Evolutionary conservation across 441 rosid genomes (phyloP).

Genomic region (Viola pubescens): DNA sequence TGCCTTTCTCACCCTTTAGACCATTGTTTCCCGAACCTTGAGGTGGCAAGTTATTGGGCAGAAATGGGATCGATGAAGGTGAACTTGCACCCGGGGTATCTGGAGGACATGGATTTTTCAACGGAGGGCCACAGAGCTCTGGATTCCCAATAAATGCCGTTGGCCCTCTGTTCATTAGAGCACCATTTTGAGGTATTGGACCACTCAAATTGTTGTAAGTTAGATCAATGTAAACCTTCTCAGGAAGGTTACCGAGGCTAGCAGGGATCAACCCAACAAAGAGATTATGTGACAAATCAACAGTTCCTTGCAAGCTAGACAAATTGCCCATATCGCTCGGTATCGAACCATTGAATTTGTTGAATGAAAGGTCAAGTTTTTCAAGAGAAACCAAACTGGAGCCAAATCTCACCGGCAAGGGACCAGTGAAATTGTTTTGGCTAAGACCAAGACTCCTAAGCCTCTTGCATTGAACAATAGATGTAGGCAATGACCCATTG

Average conservation of each 20-base stretch:
- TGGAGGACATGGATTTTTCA: slow-evolving; percentile 64
- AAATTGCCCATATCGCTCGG: slow-evolving; percentile 67
- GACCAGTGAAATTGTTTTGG: slow-evolving; percentile 65
- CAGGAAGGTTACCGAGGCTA: slow-evolving; percentile 81
- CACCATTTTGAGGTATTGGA: slow-evolving; percentile 91
- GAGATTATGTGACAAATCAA: slow-evolving; percentile 81
- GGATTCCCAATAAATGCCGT: slow-evolving; percentile 88
- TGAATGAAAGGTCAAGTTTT: slow-evolving; percentile 72
- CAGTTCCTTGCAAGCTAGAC: slow-evolving; percentile 88
- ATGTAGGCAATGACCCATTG: slow-evolving; percentile 60
- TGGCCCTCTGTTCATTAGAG: slow-evolving; percentile 86
- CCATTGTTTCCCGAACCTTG: slow-evolving; percentile 27
- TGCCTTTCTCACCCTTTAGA: slow-evolving; percentile 34
- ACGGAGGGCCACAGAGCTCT: slow-evolving; percentile 80
- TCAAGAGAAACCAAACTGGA: slow-evolving; percentile 52
- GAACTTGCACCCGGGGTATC: slow-evolving; percentile 33
- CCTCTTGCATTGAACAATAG: slow-evolving; percentile 70
- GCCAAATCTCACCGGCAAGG: slow-evolving; percentile 69
- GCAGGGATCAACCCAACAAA: slow-evolving; percentile 73
- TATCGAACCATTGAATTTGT: slow-evolving; percentile 58
- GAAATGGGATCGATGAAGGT: slow-evolving; percentile 65
- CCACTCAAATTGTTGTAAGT: slow-evolving; percentile 83
- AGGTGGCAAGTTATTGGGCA: slow-evolving; percentile 56
- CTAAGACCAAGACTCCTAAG: slow-evolving; percentile 67
- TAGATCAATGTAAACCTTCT: slow-evolving; percentile 86